Evolutionary conservation across 1,139 yeast genomes (phyloP).

Genomic region (Geotrichum carabidarum): DNA sequence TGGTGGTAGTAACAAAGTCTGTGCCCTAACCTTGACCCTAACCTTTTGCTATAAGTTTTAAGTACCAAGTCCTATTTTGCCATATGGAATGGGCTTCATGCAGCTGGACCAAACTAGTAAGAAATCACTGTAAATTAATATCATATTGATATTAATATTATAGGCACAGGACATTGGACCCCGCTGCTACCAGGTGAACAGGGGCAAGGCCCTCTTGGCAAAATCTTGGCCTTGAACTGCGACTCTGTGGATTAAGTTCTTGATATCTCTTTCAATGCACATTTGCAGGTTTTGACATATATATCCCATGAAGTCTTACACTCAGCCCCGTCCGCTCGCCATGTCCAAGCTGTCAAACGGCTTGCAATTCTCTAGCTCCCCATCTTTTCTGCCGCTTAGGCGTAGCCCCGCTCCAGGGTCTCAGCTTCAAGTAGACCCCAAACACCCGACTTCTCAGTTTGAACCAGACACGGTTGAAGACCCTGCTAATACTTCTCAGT

Average conservation of each 20-base stretch:
- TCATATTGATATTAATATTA: too few species aligned
- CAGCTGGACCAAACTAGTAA: too few species aligned
- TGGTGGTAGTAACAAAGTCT: constrained; percentile 2
- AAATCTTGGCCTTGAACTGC: too few species aligned
- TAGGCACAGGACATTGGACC: too few species aligned
- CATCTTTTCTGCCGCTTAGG: neutral
- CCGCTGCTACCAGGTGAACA: too few species aligned
- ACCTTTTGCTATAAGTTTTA: neutral
- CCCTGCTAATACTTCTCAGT: neutral
- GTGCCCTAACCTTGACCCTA: neutral
- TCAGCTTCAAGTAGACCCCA: neutral
- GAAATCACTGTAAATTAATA: too few species aligned
- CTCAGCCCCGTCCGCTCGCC: constrained; percentile 7
- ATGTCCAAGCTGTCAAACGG: constrained; percentile 17
- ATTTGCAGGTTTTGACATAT: too few species aligned
- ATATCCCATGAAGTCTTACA: neutral
- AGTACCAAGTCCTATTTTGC: neutral
- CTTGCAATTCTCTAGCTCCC: constrained; percentile 3
- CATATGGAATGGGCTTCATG: too few species aligned
- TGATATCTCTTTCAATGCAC: too few species aligned
- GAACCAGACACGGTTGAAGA: neutral
- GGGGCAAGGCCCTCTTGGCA: too few species aligned
- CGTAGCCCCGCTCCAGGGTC: too few species aligned
- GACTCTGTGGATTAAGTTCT: too few species aligned
- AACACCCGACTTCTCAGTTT: neutral